Evolutionary conservation across 495 filamentous ascomycete genomes (phyloP).

Genomic region (Penicillium diatomitis): DNA sequence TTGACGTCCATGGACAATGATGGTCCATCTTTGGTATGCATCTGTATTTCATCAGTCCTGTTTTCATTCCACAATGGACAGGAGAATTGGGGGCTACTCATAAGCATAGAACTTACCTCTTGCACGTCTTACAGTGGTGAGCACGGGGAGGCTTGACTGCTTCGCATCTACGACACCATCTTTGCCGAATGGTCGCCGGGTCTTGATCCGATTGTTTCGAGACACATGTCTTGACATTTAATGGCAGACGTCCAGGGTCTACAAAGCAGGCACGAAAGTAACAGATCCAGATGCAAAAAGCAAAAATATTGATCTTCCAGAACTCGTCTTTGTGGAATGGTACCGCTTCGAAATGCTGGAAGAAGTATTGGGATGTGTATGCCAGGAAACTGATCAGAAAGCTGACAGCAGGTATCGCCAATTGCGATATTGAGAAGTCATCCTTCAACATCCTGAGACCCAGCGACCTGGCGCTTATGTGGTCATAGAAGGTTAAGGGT

Average conservation of each 20-base stretch:
- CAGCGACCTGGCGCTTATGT: not conserved
- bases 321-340: conserved; percentile 53
- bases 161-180: conserved; percentile 85
- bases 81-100: too few species aligned
- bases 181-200: conserved; percentile 20
- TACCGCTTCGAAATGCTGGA: conserved; percentile 61
- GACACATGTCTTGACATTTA: conserved; percentile 9
- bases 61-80: not conserved
- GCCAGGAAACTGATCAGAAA: conserved; percentile 66
- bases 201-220: conserved; percentile 18
- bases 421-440: conserved; percentile 22
- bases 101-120: conserved; percentile 37
- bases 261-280: conserved; percentile 71
- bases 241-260: conserved; percentile 57
- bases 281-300: conserved; percentile 66
- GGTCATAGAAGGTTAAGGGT: not conserved
- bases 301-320: conserved; percentile 63
- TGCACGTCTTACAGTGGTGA: conserved; percentile 87
- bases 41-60: conserved; percentile 27
- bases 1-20: conserved; percentile 93
- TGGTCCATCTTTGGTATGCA: conserved; percentile 98
- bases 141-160: conserved; percentile 75
- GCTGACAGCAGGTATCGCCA: conserved; percentile 60
- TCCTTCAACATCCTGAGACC: conserved; percentile 13
- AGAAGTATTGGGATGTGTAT: conserved; percentile 77